Evolutionary conservation across 2,329 filamentous ascomycete species (phyloP).

Genomic region (Diaporthe helianthi): DNA sequence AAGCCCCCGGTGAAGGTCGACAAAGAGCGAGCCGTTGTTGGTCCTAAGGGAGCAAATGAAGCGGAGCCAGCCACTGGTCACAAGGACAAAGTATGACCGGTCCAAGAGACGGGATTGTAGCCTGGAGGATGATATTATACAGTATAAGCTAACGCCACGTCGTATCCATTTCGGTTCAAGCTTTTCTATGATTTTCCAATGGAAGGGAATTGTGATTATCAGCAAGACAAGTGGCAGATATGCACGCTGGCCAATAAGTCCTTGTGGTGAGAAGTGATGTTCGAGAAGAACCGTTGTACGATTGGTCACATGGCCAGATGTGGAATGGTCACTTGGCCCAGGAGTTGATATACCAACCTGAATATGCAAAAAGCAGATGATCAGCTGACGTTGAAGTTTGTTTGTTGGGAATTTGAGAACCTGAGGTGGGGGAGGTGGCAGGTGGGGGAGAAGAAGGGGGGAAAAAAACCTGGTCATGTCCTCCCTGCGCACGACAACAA

Average conservation of each 20-base stretch:
- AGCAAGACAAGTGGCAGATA: neutral
- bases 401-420: neutral
- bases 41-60: neutral
- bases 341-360: neutral
- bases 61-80: slow-evolving; percentile 3
- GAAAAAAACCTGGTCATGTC: no score
- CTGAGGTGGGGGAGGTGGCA: no score
- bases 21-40: neutral
- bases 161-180: no score
- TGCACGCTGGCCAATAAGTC: neutral
- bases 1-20: neutral
- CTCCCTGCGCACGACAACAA: neutral
- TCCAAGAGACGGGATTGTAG: neutral
- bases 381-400: slow-evolving; percentile 15
- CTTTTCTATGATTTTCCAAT: neutral
- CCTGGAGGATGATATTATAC: neutral
- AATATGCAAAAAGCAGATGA: slow-evolving; percentile 13
- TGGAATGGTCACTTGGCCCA: neutral
- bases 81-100: neutral
- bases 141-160: neutral
- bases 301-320: neutral
- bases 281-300: neutral
- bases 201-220: neutral
- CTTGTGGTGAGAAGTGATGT: neutral
- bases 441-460: no score